Evolutionary conservation across 2,329 filamentous ascomycete genomes (phyloP).

Genomic region (Aspergillus pseudoviridinutans): DNA sequence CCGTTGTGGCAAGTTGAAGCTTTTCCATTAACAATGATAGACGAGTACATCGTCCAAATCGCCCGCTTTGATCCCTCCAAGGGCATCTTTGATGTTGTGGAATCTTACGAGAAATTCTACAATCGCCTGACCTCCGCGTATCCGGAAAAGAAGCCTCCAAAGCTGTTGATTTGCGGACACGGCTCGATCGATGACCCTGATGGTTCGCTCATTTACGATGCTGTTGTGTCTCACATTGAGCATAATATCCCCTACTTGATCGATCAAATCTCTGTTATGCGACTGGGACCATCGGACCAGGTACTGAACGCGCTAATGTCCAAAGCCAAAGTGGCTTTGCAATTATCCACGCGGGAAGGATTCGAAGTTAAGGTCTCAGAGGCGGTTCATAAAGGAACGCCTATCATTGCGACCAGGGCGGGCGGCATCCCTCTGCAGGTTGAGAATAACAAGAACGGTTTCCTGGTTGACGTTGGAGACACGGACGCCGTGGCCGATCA

Average conservation of each 20-base stretch:
- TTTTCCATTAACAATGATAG: slow-evolving; percentile 48
- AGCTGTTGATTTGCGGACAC: slow-evolving; percentile 74
- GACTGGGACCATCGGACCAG: slow-evolving; percentile 73
- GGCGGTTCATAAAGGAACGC: slow-evolving; percentile 73
- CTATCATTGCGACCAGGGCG: slow-evolving; percentile 69
- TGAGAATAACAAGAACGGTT: slow-evolving; percentile 67
- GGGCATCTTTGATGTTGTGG: slow-evolving; percentile 72
- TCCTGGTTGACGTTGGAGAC: slow-evolving; percentile 68
- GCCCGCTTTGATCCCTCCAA: slow-evolving; percentile 81
- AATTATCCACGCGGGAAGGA: slow-evolving; percentile 76
- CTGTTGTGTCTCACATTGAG: slow-evolving; percentile 66
- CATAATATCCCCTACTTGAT: slow-evolving; percentile 58
- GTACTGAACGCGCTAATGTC: slow-evolving; percentile 72
- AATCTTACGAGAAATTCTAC: slow-evolving; percentile 69
- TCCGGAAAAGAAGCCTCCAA: slow-evolving; percentile 54
- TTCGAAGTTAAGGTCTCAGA: slow-evolving; percentile 87
- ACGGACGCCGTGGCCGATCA: slow-evolving; percentile 65
- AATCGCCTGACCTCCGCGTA: slow-evolving; percentile 51
- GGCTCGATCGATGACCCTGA: slow-evolving; percentile 79
- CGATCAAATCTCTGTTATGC: slow-evolving; percentile 68
- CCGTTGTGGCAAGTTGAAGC: slow-evolving; percentile 6
- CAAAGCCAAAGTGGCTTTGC: slow-evolving; percentile 68
- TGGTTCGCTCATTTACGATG: slow-evolving; percentile 65
- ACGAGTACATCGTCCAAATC: slow-evolving; percentile 74
- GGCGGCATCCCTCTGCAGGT: slow-evolving; percentile 82